Percentiles rank a stretch among this genome's conserved stretches.
These are phyloP conservation scores for Mesembryanthemum crystallinum DNA, from an alignment of 148 eudicot species.

Conservation along the genomic window DNA sequence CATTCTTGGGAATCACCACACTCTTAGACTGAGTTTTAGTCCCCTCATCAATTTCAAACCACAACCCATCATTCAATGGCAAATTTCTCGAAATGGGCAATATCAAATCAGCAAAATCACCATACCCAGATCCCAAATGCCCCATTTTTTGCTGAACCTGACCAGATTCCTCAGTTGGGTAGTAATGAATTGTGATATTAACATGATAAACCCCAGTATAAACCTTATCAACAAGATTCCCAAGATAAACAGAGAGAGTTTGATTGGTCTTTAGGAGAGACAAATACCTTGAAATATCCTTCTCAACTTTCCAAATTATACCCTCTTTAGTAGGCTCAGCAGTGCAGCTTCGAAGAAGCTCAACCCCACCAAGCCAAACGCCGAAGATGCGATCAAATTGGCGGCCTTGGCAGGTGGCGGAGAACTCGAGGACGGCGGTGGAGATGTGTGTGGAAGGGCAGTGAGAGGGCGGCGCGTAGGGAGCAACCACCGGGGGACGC, in stretches of 20 bases:
- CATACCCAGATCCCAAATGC: constrained; percentile 3
- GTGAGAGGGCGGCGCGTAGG: constrained; percentile 59
- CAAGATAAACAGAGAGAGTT: constrained; percentile 69
- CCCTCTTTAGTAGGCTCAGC: constrained; percentile 82
- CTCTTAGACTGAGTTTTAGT: constrained; percentile 44
- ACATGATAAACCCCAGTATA: constrained; percentile 94
- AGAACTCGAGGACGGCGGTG: constrained; percentile 63
- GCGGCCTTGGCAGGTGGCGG: constrained; percentile 64
- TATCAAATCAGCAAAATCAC: constrained; percentile 62
- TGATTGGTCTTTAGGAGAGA: constrained; percentile 49
- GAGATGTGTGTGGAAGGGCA: constrained; percentile 44
- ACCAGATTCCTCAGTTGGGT: constrained; percentile 36
- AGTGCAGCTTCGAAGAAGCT: constrained; percentile 86
- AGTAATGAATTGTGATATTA: constrained; percentile 52
- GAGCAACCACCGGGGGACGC: constrained; percentile 45
- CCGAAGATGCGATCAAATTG: constrained; percentile 85
- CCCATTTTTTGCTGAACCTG: background rate
- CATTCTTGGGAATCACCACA: constrained; percentile 61
- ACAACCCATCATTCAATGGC: constrained; percentile 82
- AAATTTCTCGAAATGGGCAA: constrained; percentile 67
- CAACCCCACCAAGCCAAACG: constrained; percentile 85
- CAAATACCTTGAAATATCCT: constrained; percentile 69
- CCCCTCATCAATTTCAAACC: constrained; percentile 72
- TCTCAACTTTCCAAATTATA: constrained; percentile 68
- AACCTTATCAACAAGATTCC: constrained; percentile 59